Percentiles rank a stretch among this genome's conserved stretches.
Conservation (phyloP, 352 stramenopile genomes). For the Achlya hypogyna region DNA sequence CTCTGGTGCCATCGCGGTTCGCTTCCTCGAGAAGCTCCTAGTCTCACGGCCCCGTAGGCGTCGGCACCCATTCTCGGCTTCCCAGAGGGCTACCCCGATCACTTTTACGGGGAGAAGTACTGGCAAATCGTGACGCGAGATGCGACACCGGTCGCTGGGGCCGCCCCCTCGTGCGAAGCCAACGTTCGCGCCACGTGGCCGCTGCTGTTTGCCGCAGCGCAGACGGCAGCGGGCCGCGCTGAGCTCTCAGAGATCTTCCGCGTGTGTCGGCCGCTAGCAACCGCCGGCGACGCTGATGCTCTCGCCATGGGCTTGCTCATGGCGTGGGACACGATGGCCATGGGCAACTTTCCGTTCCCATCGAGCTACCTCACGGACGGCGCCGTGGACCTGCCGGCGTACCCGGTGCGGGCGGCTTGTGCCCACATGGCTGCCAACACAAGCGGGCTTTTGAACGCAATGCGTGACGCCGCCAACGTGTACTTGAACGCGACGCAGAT, state of each 20-base stretch:
- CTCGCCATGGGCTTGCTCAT: slow-evolving; percentile 69
- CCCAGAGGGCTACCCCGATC: slow-evolving; percentile 36
- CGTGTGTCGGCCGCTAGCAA: slow-evolving; percentile 49
- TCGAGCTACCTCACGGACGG: slow-evolving; percentile 88
- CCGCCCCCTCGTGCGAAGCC: slow-evolving; percentile 61
- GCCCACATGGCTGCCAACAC: slow-evolving; percentile 39
- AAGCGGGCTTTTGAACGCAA: not conserved
- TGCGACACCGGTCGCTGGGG: slow-evolving; percentile 55
- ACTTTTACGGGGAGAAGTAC: slow-evolving; percentile 64
- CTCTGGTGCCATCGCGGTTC: slow-evolving; percentile 82
- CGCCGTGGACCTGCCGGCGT: slow-evolving; percentile 69
- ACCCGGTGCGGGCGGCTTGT: slow-evolving; percentile 88
- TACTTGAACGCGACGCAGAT: slow-evolving; percentile 68
- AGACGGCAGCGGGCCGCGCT: slow-evolving; percentile 39
- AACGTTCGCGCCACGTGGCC: slow-evolving; percentile 78
- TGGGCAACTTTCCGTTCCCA: slow-evolving; percentile 94
- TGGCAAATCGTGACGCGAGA: slow-evolving; percentile 76
- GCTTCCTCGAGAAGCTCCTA: not conserved
- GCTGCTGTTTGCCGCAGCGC: slow-evolving; percentile 61
- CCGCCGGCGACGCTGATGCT: slow-evolving; percentile 32
- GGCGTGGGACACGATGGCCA: slow-evolving; percentile 90
- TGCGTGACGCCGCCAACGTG: slow-evolving; percentile 6
- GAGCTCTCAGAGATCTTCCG: slow-evolving; percentile 53
- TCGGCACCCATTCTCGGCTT: slow-evolving; percentile 92
- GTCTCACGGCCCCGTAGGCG: slow-evolving; percentile 49